Evolutionary conservation across 2,329 filamentous ascomycete species (phyloP), one percentile per base, ranked within the genome.

Genomic region (Lasiodiplodia hormozganensis): DNA sequence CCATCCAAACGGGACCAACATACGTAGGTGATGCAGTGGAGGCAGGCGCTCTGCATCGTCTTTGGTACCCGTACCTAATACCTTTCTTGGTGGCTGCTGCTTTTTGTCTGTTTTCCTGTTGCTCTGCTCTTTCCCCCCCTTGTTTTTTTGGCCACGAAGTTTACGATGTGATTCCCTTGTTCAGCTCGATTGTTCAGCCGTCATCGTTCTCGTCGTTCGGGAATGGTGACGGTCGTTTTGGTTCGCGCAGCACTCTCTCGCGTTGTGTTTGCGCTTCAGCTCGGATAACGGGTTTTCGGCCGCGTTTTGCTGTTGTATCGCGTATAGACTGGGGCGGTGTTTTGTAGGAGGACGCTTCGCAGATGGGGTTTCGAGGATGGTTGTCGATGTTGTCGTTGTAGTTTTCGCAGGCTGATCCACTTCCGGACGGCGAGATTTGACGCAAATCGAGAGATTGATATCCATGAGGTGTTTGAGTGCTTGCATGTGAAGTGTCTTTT

Each of bases 111-210:
- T 5, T n/a, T 47, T 57, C 10, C 31, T 52, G 36, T 54, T 25
- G n/a, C 40, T 21, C 52, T 57, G 36, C 25, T 28, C 31, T 54
- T 21, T 43, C 28, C 11, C 11, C 16, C 25, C 28, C 40, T 23
- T 57, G n/a, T 47, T 38, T 52, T 23, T 54, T 67, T 67, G 53
- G 56, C 54, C 54, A 67, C 53, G 65, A 47, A 67, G 65, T 60
- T 40, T 36, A 67, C 65, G 65, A 67, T 67, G 65, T 60, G 54
- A 67, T 67, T 67, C 65, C 65, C 65, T 64, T 67, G 64, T 65
- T 47, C 16, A 36, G 23, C 38, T 62, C 28, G 10, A 51, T 58
- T 51, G 25, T 31, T 36, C 28, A 12, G 23, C 43, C 43, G 43
- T 21, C n/a, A 10, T 21, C 18, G 3, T 47, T 58, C 38, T 51